These are phyloP conservation scores for Trichoderma atroviride DNA, from an alignment of 2,329 filamentous ascomycete genomes.

Conservation along the genomic window DNA sequence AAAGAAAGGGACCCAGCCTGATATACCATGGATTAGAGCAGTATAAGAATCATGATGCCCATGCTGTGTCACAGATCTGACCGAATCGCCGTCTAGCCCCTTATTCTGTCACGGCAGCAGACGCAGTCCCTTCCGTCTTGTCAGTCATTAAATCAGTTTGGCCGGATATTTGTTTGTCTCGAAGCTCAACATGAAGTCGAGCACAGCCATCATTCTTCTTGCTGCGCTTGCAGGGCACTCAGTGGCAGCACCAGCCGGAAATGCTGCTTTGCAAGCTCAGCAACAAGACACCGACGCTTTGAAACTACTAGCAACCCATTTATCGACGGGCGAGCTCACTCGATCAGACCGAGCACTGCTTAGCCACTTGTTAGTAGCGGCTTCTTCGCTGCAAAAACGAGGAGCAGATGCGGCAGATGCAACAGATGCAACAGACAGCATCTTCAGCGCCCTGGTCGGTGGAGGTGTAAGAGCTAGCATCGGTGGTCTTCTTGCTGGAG, in stretches of 20 bases:
- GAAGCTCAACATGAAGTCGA: background rate
- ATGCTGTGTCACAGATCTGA: background rate
- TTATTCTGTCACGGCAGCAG: background rate
- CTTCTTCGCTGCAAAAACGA: constrained; percentile 1
- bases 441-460: background rate
- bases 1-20: background rate
- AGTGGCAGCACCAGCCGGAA: background rate
- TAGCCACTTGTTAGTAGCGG: background rate
- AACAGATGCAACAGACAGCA: background rate
- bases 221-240: constrained; percentile 3
- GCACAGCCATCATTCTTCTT: background rate
- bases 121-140: background rate
- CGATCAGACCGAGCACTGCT: background rate
- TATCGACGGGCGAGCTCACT: constrained; percentile 3
- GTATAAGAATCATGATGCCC: constrained; percentile 6
- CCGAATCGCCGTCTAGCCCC: background rate
- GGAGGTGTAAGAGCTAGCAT: too few relatives aligned
- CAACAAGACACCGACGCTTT: background rate
- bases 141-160: background rate
- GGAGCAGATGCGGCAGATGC: background rate
- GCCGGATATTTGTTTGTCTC: background rate
- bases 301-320: background rate
- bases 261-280: background rate
- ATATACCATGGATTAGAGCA: background rate
- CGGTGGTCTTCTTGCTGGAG: background rate